Conservation (phyloP, 441 rosid genomes). For the Pelargonium fulgidum region DNA sequence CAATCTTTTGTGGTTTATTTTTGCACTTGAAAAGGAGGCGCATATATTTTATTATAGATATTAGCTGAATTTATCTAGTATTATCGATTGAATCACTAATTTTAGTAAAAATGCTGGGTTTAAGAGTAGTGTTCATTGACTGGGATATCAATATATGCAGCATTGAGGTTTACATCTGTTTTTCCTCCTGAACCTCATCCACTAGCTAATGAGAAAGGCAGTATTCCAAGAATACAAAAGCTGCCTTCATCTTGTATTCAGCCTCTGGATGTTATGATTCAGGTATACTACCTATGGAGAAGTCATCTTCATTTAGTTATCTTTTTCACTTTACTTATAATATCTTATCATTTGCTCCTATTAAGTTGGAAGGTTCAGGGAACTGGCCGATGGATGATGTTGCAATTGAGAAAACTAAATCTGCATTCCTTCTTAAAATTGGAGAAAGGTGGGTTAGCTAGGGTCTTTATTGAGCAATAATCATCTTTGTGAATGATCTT, state of each 20-base stretch:
- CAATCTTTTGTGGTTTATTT: not conserved
- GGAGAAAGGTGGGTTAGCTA: conserved; percentile 61
- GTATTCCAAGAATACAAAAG: conserved; percentile 40
- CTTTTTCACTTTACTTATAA: conserved; percentile 17
- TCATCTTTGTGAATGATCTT: not conserved
- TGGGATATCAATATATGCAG: conserved; percentile 37
- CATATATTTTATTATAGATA: not conserved
- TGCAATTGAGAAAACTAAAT: conserved; percentile 81
- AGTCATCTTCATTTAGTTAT: not conserved
- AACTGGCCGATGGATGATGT: conserved; percentile 89
- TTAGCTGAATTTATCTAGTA: not conserved
- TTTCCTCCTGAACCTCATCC: conserved; percentile 95
- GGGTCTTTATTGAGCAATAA: conserved; percentile 12
- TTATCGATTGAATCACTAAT: not conserved
- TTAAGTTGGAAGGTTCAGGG: conserved; percentile 94
- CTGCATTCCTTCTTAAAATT: conserved; percentile 80
- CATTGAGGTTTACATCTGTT: conserved; percentile 79
- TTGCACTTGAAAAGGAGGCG: not conserved
- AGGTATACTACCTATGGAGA: conserved; percentile 36
- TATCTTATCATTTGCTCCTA: conserved; percentile 13
- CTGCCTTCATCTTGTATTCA: conserved; percentile 54
- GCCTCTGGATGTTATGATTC: conserved; percentile 85
- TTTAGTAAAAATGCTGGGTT: not conserved
- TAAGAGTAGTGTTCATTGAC: conserved; percentile 6
- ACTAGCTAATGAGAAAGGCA: conserved; percentile 44